Conservation (phyloP, 257 asterid species). For the Petunia secreta region DNA sequence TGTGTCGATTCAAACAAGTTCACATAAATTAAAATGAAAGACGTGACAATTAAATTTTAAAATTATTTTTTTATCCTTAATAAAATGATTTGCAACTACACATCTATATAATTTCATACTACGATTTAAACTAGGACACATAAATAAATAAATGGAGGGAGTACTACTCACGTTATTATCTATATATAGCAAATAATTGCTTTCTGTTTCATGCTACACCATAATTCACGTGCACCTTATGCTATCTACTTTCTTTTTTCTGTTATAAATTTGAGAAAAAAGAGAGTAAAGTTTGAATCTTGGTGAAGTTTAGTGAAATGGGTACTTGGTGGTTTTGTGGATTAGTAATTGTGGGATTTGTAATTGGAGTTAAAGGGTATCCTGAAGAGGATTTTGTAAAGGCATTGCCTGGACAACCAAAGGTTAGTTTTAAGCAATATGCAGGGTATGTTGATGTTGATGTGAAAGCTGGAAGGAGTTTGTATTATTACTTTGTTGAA, state of each 20-base stretch:
- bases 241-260: conserved; percentile 7
- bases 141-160: no score
- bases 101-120: no score
- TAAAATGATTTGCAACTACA: no score
- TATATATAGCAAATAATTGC: conserved; percentile 28
- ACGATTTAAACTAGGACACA: no score
- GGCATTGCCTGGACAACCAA: conserved; percentile 83
- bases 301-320: conserved; percentile 39
- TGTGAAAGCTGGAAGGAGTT: conserved; percentile 75
- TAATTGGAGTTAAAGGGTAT: conserved; percentile 57
- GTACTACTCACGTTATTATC: conserved; percentile 5
- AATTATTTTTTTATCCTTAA: no score
- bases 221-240: conserved; percentile 61
- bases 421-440: conserved; percentile 77
- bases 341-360: conserved; percentile 37
- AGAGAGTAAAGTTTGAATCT: conserved; percentile 11
- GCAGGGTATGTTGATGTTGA: conserved; percentile 95
- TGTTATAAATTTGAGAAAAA: not conserved
- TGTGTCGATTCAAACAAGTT: conserved; percentile 12
- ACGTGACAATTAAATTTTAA: no score
- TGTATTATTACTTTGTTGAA: conserved; percentile 93
- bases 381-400: conserved; percentile 79
- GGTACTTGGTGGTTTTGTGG: conserved; percentile 49
- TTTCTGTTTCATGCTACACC: conserved; percentile 51
- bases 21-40: not conserved